Percentiles rank a stretch among this genome's conserved stretches.
Conservation (phyloP, 148 eudicot genomes). For the Amaranthus palmeri region DNA sequence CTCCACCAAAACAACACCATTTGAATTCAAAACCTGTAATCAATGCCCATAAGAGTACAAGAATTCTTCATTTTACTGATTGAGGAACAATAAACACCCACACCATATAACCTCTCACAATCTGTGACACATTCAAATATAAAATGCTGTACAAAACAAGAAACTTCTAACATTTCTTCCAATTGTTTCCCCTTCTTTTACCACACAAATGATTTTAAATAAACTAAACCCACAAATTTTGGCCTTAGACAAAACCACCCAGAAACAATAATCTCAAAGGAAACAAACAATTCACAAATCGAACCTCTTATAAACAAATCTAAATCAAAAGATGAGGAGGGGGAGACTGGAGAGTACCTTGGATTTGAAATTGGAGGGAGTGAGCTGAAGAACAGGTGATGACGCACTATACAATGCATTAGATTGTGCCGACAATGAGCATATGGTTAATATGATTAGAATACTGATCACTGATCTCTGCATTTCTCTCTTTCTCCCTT, state of each 20-base stretch:
- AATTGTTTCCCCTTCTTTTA: too few relatives aligned
- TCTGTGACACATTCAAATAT: too few relatives aligned
- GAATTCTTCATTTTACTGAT: background rate
- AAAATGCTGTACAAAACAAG: too few relatives aligned
- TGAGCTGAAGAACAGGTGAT: constrained; percentile 82
- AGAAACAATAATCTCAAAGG: background rate
- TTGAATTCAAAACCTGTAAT: constrained; percentile 74
- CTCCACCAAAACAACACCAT: constrained; percentile 83
- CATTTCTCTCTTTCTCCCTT: constrained; percentile 18
- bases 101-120: too few relatives aligned
- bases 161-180: too few relatives aligned
- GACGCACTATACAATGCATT: constrained; percentile 71
- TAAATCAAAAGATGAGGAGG: background rate
- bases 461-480: constrained; percentile 15
- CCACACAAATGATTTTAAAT: too few relatives aligned
- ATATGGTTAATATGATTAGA: constrained; percentile 9
- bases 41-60: constrained; percentile 7
- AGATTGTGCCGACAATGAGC: constrained; percentile 25
- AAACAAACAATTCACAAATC: background rate
- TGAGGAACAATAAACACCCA: too few relatives aligned
- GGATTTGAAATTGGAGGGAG: constrained; percentile 76
- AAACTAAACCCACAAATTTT: too few relatives aligned
- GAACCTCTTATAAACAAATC: background rate
- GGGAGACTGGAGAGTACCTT: constrained; percentile 38
- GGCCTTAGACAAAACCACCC: background rate